Base-by-base conservation (phyloP, 2,329 filamentous ascomycete genomes). In the Ophiocordyceps australis region DNA sequence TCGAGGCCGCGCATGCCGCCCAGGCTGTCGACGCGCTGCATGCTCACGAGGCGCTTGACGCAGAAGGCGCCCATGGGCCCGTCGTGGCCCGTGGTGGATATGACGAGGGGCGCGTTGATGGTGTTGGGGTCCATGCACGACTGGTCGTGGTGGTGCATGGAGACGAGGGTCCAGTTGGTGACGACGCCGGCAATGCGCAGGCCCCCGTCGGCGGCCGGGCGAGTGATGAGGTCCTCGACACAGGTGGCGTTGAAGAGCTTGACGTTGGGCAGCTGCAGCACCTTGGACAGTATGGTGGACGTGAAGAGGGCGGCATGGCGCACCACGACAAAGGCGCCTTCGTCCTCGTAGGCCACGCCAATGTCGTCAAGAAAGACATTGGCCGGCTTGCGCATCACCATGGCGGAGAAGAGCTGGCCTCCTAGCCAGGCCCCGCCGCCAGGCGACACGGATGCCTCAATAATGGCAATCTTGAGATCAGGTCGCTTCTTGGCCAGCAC, bases 91-190 rank as follows among this genome's bases (percentile, higher is more conserved):
- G 83, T 93, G 14, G 83, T 93, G 30, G 74, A 82, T 57, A 94
- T 78, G 44, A 93, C 62, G 31, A 93, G 52, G 2, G 83, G 82
- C 1, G 82, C 81, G 46, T 92, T 93, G 66, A 93, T 92, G 42
- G 83, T 93, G 68, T 89, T 92, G 38, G 83, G 83, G 50, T 93
- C 85, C 83, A 93, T 92, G 74, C 83, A 93, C 33, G 71, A 79
- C 58, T 92, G 82, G 48, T 86, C 78, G 46, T 83, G 77, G 51
- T 85, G 78, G 51, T 85, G 76, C 62, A 86, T 78, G 22, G 74
- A 70, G 25, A 93, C 83, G 15, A 93, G 65, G 2, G 83, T 93
- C 83, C 83, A 94, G 65, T 94, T 94, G 42, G 81, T 91, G 28
- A 94, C 85, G 2, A 93, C 83, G 41, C 83, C 83, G 7, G 81